phyloP scores from a whole-genome alignment of 2,329 filamentous ascomycete genomes.

The Pyrenophora seminiperda region DNA sequence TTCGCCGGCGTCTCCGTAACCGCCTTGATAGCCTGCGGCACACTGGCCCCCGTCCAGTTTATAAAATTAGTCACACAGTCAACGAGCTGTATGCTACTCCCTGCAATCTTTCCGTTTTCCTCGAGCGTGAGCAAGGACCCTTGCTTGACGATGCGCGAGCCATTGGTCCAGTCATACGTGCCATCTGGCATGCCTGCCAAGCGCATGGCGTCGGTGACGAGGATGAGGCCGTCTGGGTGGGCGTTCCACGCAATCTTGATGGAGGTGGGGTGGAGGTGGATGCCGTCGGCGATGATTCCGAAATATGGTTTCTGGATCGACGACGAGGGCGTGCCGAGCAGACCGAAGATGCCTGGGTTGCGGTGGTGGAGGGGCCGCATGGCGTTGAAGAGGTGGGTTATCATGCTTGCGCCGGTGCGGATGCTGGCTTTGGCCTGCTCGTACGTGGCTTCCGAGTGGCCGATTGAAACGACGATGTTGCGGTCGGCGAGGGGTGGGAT shows the following conservation, averaged over 20 bases:
- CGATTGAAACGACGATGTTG: constrained; percentile 78
- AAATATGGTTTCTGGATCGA: constrained; percentile 69
- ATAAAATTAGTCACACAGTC: constrained; percentile 84
- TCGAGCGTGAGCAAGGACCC: constrained; percentile 76
- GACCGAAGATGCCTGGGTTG: constrained; percentile 87
- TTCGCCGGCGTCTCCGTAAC: constrained; percentile 78
- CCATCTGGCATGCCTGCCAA: constrained; percentile 84
- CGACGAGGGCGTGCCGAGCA: constrained; percentile 63
- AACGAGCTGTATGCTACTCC: constrained; percentile 72
- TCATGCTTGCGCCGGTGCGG: constrained; percentile 79
- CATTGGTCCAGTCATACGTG: constrained; percentile 83
- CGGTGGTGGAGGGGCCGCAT: constrained; percentile 91
- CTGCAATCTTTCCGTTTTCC: constrained; percentile 65
- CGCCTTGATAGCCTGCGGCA: constrained; percentile 71
- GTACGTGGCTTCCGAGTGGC: constrained; percentile 86
- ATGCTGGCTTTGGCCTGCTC: constrained; percentile 77
- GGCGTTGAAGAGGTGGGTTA: constrained; percentile 92
- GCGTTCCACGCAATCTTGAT: constrained; percentile 89
- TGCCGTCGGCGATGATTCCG: constrained; percentile 87
- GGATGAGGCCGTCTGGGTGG: constrained; percentile 80
- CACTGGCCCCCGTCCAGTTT: constrained; percentile 70
- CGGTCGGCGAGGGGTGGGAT: constrained; percentile 69
- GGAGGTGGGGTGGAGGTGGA: constrained; percentile 85
- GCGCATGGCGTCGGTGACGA: constrained; percentile 93
- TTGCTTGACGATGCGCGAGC: constrained; percentile 68